These are phyloP conservation scores for Calonectria multiphialidica DNA, from an alignment of 2,329 filamentous ascomycete genomes.

Conservation along the genomic window DNA sequence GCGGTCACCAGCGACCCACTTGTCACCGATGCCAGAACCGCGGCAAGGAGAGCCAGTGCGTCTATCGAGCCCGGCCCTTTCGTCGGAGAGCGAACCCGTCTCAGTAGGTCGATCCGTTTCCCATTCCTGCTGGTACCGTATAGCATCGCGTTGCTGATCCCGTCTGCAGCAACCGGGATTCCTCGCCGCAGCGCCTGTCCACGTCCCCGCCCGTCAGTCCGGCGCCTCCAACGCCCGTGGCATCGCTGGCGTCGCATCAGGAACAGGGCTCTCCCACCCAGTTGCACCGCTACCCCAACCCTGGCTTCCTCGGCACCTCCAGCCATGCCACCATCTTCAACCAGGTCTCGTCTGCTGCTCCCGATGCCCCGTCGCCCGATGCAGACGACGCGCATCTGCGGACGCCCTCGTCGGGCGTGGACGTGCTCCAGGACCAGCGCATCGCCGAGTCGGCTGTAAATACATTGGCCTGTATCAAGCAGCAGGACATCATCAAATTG, in stretches of 20 bases:
- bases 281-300: conserved; percentile 19
- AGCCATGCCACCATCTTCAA: conserved; percentile 22
- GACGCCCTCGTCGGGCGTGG: neutral
- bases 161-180: neutral
- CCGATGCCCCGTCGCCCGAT: neutral
- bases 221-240: neutral
- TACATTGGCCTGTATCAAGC: neutral
- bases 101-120: neutral
- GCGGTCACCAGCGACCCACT: conserved; percentile 18
- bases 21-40: conserved; percentile 16
- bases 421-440: conserved; percentile 9
- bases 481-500: neutral
- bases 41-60: conserved; percentile 2
- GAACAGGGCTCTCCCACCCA: neutral
- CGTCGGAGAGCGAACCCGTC: neutral
- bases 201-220: neutral
- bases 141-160: neutral
- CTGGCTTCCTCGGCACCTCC: conserved; percentile 16
- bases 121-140: neutral
- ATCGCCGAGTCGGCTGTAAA: conserved; percentile 9
- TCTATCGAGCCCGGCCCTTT: conserved; percentile 17
- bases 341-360: conserved; percentile 1
- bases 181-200: neutral
- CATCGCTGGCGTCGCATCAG: neutral
- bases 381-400: neutral